phyloP scores from a whole-genome alignment of 108 stramenopile species.

The Skeletonema costatum region DNA sequence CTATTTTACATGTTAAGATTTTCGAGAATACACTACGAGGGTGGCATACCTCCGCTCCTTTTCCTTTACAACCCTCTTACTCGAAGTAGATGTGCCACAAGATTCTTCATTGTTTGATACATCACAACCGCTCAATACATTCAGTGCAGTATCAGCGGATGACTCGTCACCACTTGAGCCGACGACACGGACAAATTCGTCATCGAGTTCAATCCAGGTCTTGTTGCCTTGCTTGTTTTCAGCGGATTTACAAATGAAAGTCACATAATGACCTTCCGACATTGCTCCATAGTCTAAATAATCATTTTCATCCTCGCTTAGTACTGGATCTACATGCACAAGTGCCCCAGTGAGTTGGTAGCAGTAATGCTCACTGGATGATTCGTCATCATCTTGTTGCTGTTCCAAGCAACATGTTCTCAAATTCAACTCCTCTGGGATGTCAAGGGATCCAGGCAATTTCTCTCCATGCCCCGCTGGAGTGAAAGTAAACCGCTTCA shows the following conservation, averaged over 20 bases:
- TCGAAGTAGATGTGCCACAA: neutral
- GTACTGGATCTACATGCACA: slow-evolving; percentile 34
- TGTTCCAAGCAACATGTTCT: slow-evolving; percentile 20
- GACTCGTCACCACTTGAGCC: neutral
- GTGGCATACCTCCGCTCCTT: slow-evolving; percentile 36
- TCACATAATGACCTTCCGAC: slow-evolving; percentile 41
- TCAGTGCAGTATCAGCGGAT: slow-evolving; percentile 5
- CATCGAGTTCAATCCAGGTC: slow-evolving; percentile 32
- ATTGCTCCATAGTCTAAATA: slow-evolving; percentile 20
- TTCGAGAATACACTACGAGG: slow-evolving; percentile 39
- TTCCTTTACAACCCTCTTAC: slow-evolving; percentile 4
- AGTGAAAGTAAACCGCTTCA: slow-evolving; percentile 40
- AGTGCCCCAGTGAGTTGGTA: slow-evolving; percentile 35
- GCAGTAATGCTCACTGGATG: slow-evolving; percentile 5
- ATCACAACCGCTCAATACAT: slow-evolving; percentile 28
- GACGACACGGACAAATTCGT: slow-evolving; percentile 20
- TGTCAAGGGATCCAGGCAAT: slow-evolving; percentile 10
- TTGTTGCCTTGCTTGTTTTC: neutral
- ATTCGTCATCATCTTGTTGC: neutral
- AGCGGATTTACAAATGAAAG: slow-evolving; percentile 1
- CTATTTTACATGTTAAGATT: neutral
- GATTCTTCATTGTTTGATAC: neutral
- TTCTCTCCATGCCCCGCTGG: slow-evolving; percentile 27
- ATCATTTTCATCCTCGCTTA: neutral
- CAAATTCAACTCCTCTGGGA: slow-evolving; percentile 33